A percentile compares a stretch with the other conserved stretches of the same genome.
These are phyloP conservation scores for Capronia americana DNA, from an alignment of 2,329 filamentous ascomycete species.

Conservation along the genomic window DNA sequence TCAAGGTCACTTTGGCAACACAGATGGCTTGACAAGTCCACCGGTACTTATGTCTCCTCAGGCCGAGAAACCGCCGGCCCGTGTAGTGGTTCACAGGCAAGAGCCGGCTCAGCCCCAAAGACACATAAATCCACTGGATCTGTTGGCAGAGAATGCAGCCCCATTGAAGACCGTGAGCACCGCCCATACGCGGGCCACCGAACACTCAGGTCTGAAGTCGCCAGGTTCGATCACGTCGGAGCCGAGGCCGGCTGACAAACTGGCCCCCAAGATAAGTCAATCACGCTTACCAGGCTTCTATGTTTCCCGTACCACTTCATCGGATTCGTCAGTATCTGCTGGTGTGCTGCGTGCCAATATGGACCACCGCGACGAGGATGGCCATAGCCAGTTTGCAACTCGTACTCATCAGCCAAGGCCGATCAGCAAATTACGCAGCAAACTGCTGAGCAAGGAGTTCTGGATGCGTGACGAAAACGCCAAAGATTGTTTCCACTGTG, in stretches of 20 bases:
- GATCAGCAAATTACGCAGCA: constrained; percentile 75
- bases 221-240: constrained; percentile 26
- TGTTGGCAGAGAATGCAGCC: constrained; percentile 37
- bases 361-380: constrained; percentile 47
- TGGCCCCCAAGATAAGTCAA: constrained; percentile 49
- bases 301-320: constrained; percentile 50
- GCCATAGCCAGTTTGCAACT: constrained; percentile 22
- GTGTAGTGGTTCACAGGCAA: constrained; percentile 27
- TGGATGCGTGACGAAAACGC: constrained; percentile 99
- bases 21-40: constrained; percentile 20
- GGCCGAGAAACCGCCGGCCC: constrained; percentile 25
- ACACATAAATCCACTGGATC: constrained; percentile 42
- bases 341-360: constrained; percentile 13
- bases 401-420: constrained; percentile 43
- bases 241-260: constrained; percentile 43
- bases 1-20: constrained; percentile 27
- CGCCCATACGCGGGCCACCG: constrained; percentile 15
- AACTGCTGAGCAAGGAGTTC: constrained; percentile 91
- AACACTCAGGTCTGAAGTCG: constrained; percentile 31
- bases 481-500: constrained; percentile 94
- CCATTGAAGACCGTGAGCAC: constrained; percentile 9
- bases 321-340: constrained; percentile 42
- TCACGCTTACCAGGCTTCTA: constrained; percentile 54
- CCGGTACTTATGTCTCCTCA: constrained; percentile 12
- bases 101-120: constrained; percentile 20